phyloP scores from a whole-genome alignment of 139 green algal species.

The Picochlorum sp. region DNA sequence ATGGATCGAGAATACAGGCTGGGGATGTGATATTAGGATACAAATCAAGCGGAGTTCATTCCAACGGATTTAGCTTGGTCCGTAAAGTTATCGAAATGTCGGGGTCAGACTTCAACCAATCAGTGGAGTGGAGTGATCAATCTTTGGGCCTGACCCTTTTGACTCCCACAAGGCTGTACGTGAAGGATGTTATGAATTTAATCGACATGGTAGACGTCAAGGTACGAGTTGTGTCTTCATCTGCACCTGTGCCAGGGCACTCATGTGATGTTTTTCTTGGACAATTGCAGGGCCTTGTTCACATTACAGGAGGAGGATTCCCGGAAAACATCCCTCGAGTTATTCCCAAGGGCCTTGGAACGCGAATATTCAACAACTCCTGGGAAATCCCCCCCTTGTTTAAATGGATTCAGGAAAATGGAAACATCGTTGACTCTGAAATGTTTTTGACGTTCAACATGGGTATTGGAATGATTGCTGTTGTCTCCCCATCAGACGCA shows the following conservation, averaged over 20 bases:
- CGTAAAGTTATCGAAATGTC: constrained; percentile 66
- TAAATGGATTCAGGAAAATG: constrained; percentile 67
- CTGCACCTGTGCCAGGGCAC: background rate
- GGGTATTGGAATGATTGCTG: constrained; percentile 86
- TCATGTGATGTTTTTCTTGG: background rate
- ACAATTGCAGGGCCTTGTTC: constrained; percentile 62
- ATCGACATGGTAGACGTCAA: constrained; percentile 46
- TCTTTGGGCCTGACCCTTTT: constrained; percentile 60
- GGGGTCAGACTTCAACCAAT: constrained; percentile 45
- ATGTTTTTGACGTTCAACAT: constrained; percentile 99
- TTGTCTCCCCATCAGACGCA: constrained; percentile 55
- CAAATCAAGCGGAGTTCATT: constrained; percentile 80
- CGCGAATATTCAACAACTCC: constrained; percentile 41
- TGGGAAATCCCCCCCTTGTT: constrained; percentile 70
- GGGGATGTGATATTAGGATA: constrained; percentile 86
- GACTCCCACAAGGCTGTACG: constrained; percentile 59
- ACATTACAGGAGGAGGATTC: constrained; percentile 98
- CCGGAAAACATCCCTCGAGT: constrained; percentile 94
- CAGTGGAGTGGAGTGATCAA: constrained; percentile 46
- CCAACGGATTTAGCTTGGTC: constrained; percentile 95
- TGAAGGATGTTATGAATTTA: constrained; percentile 40
- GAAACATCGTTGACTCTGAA: constrained; percentile 70
- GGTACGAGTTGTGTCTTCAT: constrained; percentile 13
- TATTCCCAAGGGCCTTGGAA: constrained; percentile 76
- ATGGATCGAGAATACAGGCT: constrained; percentile 65